phyloP scores from a whole-genome alignment of 192 early-diverging fungal species.

The Coemansia sp. region DNA sequence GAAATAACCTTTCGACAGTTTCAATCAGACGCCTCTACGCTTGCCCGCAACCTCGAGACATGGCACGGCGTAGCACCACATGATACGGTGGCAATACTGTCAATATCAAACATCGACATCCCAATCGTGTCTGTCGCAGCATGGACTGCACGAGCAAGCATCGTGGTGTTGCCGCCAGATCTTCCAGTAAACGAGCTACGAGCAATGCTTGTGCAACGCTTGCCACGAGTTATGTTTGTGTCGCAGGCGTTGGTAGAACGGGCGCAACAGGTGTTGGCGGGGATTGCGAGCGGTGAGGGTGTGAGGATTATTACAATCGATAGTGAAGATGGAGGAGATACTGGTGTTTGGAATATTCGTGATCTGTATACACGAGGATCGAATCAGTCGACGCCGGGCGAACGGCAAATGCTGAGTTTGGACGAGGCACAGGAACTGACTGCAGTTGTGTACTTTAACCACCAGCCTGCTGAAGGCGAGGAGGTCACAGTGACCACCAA shows the following conservation, averaged over 20 bases:
- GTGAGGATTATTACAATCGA: conserved; percentile 16
- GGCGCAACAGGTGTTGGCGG: conserved; percentile 8
- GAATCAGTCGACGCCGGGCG: conserved; percentile 1
- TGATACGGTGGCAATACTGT: conserved; percentile 25
- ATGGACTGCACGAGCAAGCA: conserved; percentile 26
- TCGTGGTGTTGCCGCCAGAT: conserved; percentile 27
- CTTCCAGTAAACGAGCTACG: conserved; percentile 8
- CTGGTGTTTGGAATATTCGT: conserved; percentile 2
- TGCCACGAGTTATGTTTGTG: conserved; percentile 23
- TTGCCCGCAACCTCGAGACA: conserved; percentile 18
- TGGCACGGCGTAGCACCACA: conserved; percentile 2
- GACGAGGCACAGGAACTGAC: conserved; percentile 26
- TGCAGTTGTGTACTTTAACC: conserved; percentile 20
- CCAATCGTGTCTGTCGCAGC: conserved; percentile 31
- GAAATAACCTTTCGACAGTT: conserved; percentile 19
- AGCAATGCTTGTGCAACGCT: conserved; percentile 9
- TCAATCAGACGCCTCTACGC: neutral
- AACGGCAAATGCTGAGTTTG: conserved; percentile 6
- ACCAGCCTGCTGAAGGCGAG: neutral
- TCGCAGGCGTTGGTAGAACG: conserved; percentile 5
- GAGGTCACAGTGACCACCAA: neutral
- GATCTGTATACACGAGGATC: conserved; percentile 11
- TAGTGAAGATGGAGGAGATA: neutral
- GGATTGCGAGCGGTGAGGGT: neutral
- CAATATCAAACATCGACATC: conserved; percentile 24